Conservation (phyloP, 257 asterid species). For the Datura wrightii region DNA sequence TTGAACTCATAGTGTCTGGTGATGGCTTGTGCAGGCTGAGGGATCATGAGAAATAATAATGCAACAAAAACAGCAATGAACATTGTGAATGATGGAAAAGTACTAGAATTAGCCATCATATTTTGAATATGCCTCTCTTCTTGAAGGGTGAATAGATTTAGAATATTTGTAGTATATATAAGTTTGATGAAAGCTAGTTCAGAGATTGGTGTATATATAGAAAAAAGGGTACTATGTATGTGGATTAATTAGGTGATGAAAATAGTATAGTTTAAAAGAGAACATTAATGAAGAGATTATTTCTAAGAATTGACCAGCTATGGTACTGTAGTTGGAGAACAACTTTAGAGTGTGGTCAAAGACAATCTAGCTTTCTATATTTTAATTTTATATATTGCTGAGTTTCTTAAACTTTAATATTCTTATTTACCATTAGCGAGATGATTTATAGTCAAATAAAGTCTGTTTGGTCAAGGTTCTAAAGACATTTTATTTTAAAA, state of each 20-base stretch:
- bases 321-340: constrained; percentile 41
- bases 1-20: constrained; percentile 57
- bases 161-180: not conserved
- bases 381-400: not conserved
- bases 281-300: not conserved
- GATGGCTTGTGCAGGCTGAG: constrained; percentile 42
- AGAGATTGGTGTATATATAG: not conserved
- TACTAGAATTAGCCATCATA: not conserved
- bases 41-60: not conserved
- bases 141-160: no score
- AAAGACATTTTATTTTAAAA: no score
- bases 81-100: not conserved
- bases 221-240: constrained; percentile 37
- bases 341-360: constrained; percentile 47
- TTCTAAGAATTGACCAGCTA: constrained; percentile 5
- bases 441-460: no score
- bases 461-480: no score
- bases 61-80: not conserved
- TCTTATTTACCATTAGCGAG: no score
- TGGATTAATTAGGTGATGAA: constrained; percentile 47
- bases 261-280: not conserved
- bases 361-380: constrained; percentile 37
- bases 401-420: not conserved
- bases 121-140: not conserved
- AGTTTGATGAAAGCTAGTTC: constrained; percentile 25